Conservation (phyloP, 768 basidiomycete species). For the Boletus coccyginus region DNA sequence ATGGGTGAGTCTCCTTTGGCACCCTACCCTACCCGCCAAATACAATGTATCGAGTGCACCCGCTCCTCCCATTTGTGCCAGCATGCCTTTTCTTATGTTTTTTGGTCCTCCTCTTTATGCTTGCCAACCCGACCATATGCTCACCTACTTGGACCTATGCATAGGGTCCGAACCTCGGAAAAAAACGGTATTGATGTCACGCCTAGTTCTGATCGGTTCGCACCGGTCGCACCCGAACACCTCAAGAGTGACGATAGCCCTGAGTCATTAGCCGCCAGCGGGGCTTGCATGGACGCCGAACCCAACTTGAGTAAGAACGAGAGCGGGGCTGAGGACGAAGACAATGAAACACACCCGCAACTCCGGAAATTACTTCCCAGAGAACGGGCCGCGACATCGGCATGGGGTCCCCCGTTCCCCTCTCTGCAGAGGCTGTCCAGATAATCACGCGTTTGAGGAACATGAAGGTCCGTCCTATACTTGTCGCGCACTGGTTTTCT, state of each 20-base stretch:
- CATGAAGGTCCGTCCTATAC: conserved; percentile 58
- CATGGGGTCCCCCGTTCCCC: conserved; percentile 79
- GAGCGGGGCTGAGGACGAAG: neutral
- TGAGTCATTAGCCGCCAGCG: conserved; percentile 36
- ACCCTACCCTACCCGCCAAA: neutral
- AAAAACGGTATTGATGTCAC: conserved; percentile 77
- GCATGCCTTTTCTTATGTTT: neutral
- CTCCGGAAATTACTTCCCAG: conserved; percentile 63
- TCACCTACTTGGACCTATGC: neutral
- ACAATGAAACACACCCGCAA: neutral
- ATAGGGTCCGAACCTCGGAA: conserved; percentile 71
- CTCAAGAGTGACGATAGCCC: conserved; percentile 40
- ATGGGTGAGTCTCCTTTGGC: conserved; percentile 50
- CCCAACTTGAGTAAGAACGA: neutral
- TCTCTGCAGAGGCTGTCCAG: conserved; percentile 72
- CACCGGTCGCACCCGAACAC: conserved; percentile 53
- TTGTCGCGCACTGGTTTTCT: neutral
- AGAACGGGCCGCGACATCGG: conserved; percentile 87
- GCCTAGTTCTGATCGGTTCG: conserved; percentile 62
- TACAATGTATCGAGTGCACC: neutral
- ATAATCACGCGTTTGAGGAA: conserved; percentile 79
- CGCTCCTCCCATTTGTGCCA: neutral
- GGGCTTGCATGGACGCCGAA: neutral
- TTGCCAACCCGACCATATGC: neutral
- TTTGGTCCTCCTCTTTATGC: neutral